These are phyloP conservation scores for Inonotus hispidus DNA, from an alignment of 1,284 basidiomycete genomes.

Conservation along the genomic window DNA sequence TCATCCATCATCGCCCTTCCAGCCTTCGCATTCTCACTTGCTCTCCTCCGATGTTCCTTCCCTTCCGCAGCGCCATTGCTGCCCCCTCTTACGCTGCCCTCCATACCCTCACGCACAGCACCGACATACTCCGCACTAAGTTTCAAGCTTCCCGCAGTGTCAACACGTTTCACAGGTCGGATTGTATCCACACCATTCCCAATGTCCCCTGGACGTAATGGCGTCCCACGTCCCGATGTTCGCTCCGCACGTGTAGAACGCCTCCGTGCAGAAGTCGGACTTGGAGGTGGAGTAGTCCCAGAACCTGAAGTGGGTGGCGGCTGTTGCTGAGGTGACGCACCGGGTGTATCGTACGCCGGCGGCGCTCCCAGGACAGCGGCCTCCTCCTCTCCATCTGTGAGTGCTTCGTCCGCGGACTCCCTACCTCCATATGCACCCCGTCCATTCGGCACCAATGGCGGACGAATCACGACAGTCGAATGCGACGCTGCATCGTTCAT, in stretches of 20 bases:
- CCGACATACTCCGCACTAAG: conserved; percentile 81
- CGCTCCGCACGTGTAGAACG: conserved; percentile 73
- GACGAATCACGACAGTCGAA: conserved; percentile 62
- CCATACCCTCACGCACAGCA: conserved; percentile 51
- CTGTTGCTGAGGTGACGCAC: conserved; percentile 4
- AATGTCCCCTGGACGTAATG: conserved; percentile 75
- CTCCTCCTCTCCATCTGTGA: neutral
- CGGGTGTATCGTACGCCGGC: conserved; percentile 55
- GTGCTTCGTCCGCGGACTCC: conserved; percentile 1
- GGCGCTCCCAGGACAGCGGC: conserved; percentile 44
- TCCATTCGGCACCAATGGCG: conserved; percentile 25
- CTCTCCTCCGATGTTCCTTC: conserved; percentile 19
- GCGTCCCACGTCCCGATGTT: conserved; percentile 64
- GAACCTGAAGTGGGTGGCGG: neutral
- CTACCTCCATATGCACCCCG: neutral
- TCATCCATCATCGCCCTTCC: conserved; percentile 74
- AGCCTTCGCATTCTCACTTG: conserved; percentile 57
- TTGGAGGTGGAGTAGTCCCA: conserved; percentile 10
- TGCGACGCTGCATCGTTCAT: conserved; percentile 51
- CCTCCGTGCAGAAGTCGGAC: conserved; percentile 37
- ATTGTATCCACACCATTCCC: conserved; percentile 86
- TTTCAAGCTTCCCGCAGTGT: conserved; percentile 71
- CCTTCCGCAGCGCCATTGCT: neutral
- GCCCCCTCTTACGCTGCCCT: conserved; percentile 26
- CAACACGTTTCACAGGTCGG: conserved; percentile 88